Evolutionary conservation across 2,329 filamentous ascomycete genomes (phyloP), one percentile per base, ranked within the genome.

Genomic region (Tolypocladium endophyticum): DNA sequence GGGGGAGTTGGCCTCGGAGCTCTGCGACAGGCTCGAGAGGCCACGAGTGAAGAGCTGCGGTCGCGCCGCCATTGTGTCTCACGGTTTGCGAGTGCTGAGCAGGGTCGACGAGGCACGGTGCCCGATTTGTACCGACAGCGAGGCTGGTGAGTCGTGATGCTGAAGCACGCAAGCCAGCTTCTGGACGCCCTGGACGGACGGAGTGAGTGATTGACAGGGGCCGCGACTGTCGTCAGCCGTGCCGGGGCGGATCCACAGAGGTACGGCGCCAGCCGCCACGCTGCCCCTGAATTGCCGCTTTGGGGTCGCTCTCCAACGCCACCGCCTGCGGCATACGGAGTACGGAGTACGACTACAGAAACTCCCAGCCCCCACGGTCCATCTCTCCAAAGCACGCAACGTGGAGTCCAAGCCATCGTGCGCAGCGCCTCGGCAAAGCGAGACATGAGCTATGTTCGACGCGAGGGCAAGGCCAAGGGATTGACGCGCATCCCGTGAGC

Each of bases 1-100:
- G 33, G 89, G 88, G 12, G 88, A 89, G 69, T 83, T 84, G 55
- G 81, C 75, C 63, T 83, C 80, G 65, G 81, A 79, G 71, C 80
- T 79, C 70, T 86, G 80, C 60, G 83, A 81, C 61, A 87, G 79
- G 60, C 78, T 77, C 38, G 87, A 85, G 61, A 89, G 81, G 70
- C 82, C 83, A 65, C 82, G 79, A 52, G 84, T 87, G 70, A 86
- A 82, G 71, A 86, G 77, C 60, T 79, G 76, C 41, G 83, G 83
- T 71, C 81, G 79, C 58, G 76, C 67, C 56, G 83, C 77, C 83
- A 86, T 87, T 30, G 18, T 20, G 33, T 45, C 33, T n/a, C 12
- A 7, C 18, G 28, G 25, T 2, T 6, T 47, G 39, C 36, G 55
- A 3, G 28, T 5, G 47, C 18, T 11, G 28, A 12, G 50, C 4